Evolutionary conservation across 1,284 basidiomycete genomes (phyloP).

Genomic region (Apiotrichum domesticum): DNA sequence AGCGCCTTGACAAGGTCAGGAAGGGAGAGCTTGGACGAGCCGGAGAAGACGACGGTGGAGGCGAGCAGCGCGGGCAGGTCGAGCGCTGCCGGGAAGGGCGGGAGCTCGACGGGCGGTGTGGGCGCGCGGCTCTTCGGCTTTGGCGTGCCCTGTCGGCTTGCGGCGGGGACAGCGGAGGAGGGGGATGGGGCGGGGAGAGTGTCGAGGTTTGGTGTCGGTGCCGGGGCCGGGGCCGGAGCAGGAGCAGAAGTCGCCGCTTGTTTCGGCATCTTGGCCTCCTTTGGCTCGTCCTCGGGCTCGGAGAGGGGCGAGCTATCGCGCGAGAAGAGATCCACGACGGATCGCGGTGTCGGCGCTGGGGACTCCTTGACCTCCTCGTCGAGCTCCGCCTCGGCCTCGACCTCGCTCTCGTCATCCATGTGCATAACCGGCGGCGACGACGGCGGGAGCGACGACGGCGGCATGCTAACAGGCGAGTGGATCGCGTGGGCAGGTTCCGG

Average conservation of each 20-base stretch:
- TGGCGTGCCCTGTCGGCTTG: neutral
- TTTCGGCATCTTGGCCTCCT: too few species aligned
- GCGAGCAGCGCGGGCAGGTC: constrained; percentile 45
- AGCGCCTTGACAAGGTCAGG: constrained; percentile 46
- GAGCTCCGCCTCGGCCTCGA: constrained; percentile 5
- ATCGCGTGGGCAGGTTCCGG: neutral
- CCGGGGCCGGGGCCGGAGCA: neutral
- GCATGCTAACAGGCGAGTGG: neutral
- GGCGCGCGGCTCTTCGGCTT: constrained; percentile 5
- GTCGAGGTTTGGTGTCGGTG: neutral
- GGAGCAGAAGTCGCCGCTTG: neutral
- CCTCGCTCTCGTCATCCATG: constrained; percentile 11
- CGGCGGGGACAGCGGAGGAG: neutral
- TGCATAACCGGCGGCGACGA: constrained; percentile 14
- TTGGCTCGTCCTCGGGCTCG: constrained; percentile 3
- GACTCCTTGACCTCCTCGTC: neutral
- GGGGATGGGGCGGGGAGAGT: neutral
- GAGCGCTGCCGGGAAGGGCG: constrained; percentile 26
- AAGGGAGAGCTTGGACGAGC: constrained; percentile 42
- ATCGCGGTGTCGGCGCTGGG: neutral
- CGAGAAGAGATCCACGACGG: neutral
- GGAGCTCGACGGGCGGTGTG: constrained; percentile 5
- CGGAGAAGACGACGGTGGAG: constrained; percentile 46
- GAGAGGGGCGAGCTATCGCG: constrained; percentile 11
- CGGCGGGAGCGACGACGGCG: constrained; percentile 15